A percentile compares a stretch with the other conserved stretches of the same genome.
Conservation (phyloP, 2,329 filamentous ascomycete species). For the Pseudocercospora eumusae region DNA sequence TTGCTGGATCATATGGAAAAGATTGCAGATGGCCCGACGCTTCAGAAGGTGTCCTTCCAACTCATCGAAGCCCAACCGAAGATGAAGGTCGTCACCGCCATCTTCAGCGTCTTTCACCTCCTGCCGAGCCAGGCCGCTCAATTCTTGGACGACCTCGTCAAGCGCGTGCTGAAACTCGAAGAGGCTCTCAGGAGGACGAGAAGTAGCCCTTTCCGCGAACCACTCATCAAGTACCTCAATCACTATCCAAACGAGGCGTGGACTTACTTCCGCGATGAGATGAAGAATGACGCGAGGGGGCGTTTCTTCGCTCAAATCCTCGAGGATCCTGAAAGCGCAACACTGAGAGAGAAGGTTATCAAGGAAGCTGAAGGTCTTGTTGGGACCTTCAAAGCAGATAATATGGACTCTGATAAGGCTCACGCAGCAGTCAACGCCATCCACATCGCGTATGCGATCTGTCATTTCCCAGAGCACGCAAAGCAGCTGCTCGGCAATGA, state of each 20-base stretch:
- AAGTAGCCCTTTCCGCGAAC: conserved; percentile 85
- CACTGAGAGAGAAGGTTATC: conserved; percentile 72
- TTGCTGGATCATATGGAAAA: conserved; percentile 92
- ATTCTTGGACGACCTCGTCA: conserved; percentile 87
- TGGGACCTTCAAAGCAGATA: conserved; percentile 59
- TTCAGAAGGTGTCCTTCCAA: conserved; percentile 91
- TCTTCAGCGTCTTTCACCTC: conserved; percentile 97
- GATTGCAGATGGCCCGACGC: conserved; percentile 74
- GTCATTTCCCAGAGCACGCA: conserved; percentile 63
- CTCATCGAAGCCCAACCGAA: conserved; percentile 88
- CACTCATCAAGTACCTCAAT: conserved; percentile 90
- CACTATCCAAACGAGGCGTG: conserved; percentile 88
- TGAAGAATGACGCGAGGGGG: conserved; percentile 84
- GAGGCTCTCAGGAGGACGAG: conserved; percentile 81
- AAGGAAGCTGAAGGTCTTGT: conserved; percentile 73
- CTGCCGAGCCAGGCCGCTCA: conserved; percentile 84
- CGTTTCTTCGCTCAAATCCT: conserved; percentile 89
- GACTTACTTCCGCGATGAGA: conserved; percentile 72
- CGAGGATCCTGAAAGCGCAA: conserved; percentile 69
- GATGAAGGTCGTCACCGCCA: conserved; percentile 93
- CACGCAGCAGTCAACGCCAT: conserved; percentile 84
- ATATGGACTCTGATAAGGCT: conserved; percentile 66
- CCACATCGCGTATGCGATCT: conserved; percentile 79
- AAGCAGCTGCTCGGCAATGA: conserved; percentile 65
- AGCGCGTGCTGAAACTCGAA: conserved; percentile 87